Percentiles rank a stretch among this genome's conserved stretches.
phyloP scores from a whole-genome alignment of 768 basidiomycete species.

The Cantharellus cinnabarinus region DNA sequence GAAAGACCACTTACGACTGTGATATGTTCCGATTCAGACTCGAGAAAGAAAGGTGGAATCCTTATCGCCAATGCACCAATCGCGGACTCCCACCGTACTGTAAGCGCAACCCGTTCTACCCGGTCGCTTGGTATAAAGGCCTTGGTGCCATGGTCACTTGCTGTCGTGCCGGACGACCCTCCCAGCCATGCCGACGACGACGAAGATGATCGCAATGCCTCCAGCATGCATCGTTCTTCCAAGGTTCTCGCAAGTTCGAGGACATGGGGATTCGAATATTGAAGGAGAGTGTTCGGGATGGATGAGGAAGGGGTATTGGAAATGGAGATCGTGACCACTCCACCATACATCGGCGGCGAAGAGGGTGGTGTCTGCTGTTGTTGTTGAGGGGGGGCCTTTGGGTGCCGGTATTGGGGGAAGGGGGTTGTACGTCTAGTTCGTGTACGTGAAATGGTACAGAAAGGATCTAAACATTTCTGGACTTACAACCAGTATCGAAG shows the following conservation, averaged over 20 bases:
- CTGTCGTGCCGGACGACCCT: not conserved
- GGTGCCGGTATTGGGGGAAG: conserved; percentile 13
- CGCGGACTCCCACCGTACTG: conserved; percentile 62
- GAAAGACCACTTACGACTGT: conserved; percentile 31
- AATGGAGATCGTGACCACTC: conserved; percentile 53
- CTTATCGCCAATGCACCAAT: conserved; percentile 41
- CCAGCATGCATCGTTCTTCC: conserved; percentile 7
- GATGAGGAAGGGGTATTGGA: conserved; percentile 11
- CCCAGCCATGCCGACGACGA: not conserved
- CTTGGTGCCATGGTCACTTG: conserved; percentile 27
- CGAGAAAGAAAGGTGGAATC: conserved; percentile 27
- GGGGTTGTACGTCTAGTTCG: not conserved
- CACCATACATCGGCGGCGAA: conserved; percentile 32
- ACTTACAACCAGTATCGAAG: conserved; percentile 77
- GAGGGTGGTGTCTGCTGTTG: too few species aligned
- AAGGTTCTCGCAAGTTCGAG: conserved; percentile 10
- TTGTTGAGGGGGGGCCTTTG: not conserved
- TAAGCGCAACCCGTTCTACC: conserved; percentile 45
- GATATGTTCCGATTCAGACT: conserved; percentile 21
- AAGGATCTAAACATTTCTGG: not conserved
- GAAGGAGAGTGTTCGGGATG: not conserved
- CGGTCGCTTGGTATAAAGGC: conserved; percentile 28
- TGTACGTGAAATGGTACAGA: not conserved
- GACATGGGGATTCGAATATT: conserved; percentile 4
- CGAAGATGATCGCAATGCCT: not conserved